Percentiles rank a stretch among this genome's conserved stretches.
Evolutionary conservation across 2,329 filamentous ascomycete genomes (phyloP).

Genomic region (Ophiobolus disseminans): DNA sequence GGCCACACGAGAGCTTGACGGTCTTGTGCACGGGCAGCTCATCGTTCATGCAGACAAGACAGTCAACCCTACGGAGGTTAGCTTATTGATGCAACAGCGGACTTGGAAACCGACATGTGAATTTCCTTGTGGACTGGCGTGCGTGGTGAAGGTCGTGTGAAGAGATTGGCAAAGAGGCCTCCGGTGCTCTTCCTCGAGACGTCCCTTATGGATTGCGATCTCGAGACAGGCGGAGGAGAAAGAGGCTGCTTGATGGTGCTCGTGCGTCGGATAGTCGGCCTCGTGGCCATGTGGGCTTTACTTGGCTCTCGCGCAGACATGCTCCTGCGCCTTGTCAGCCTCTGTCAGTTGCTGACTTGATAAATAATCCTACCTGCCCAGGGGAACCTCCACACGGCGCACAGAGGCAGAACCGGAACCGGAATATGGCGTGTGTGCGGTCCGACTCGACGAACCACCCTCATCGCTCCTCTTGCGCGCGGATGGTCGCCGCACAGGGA

Average conservation of each 20-base stretch:
- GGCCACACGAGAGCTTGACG: slow-evolving; percentile 76
- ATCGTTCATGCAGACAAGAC: slow-evolving; percentile 73
- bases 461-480: slow-evolving; percentile 41
- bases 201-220: slow-evolving; percentile 36
- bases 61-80: slow-evolving; percentile 65
- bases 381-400: slow-evolving; percentile 36
- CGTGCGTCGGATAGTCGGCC: slow-evolving; percentile 39
- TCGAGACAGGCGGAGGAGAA: slow-evolving; percentile 29
- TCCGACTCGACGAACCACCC: slow-evolving; percentile 44
- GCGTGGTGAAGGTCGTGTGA: slow-evolving; percentile 34
- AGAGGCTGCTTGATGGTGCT: slow-evolving; percentile 38
- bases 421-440: slow-evolving; percentile 40
- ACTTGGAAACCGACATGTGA: slow-evolving; percentile 20
- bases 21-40: slow-evolving; percentile 69
- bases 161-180: slow-evolving; percentile 42
- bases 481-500: slow-evolving; percentile 35
- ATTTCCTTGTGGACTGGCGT: slow-evolving; percentile 38
- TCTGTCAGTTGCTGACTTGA: neutral
- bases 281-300: slow-evolving; percentile 34
- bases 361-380: slow-evolving; percentile 33
- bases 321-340: slow-evolving; percentile 1
- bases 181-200: slow-evolving; percentile 40
- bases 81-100: slow-evolving; percentile 1
- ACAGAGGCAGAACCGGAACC: slow-evolving; percentile 42
- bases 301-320: slow-evolving; percentile 36